These are phyloP conservation scores for Chrysochromulina tobinii DNA, from an alignment of 78 protist genomes.

Conservation along the genomic window DNA sequence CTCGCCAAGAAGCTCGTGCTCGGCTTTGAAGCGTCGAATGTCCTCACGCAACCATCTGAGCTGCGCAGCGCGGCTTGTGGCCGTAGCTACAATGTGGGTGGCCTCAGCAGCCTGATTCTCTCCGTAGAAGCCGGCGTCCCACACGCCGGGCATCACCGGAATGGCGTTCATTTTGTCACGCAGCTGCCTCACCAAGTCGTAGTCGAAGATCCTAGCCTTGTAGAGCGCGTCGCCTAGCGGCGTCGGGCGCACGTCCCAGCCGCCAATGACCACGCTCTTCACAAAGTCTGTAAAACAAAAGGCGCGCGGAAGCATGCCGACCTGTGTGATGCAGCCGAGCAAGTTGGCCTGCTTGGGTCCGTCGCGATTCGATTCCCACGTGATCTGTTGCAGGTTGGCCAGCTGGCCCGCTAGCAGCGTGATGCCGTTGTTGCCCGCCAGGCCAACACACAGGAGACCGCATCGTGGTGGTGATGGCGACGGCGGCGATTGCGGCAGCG, in stretches of 20 bases:
- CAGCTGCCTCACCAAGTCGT: background rate
- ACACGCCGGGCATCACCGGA: background rate
- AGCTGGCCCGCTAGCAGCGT: background rate
- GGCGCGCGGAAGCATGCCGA: background rate
- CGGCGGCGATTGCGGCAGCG: too few relatives aligned
- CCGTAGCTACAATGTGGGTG: background rate
- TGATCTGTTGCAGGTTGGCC: background rate
- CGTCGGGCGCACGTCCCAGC: background rate
- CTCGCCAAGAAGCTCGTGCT: background rate
- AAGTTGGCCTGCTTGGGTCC: background rate
- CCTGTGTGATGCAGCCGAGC: slow-evolving; percentile 7
- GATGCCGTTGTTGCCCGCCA: slow-evolving; percentile 5
- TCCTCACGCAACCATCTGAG: background rate
- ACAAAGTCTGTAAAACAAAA: background rate
- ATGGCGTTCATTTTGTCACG: background rate
- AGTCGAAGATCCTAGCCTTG: background rate
- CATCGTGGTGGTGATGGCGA: background rate
- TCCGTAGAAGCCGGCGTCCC: background rate
- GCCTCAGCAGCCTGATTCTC: background rate
- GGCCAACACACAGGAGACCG: background rate
- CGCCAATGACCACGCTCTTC: background rate
- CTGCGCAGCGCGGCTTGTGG: background rate
- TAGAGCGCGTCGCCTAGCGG: background rate
- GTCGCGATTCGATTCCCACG: background rate
- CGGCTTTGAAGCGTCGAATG: background rate